Evolutionary conservation across 106 monocot species (phyloP), one percentile per base, ranked within the genome.

Genomic region (Apostasia ramifera): DNA sequence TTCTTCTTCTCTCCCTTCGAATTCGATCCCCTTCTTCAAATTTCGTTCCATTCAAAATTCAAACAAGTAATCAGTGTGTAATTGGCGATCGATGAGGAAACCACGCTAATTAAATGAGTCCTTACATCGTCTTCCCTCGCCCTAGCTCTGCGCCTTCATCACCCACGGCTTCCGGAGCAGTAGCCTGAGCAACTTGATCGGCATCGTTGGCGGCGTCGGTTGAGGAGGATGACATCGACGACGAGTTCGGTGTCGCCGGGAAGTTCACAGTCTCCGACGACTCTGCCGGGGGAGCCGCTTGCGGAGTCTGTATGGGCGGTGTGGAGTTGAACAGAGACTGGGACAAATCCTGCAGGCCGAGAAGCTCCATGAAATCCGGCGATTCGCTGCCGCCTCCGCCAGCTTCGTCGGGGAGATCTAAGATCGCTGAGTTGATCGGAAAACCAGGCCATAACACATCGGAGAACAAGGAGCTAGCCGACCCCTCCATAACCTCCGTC

Each of bases 321-420:
- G 53, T 64, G 9, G 48, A 26, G 10, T 79, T 66, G 63, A 61
- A 57, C 1, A 82, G 14, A 6, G 72, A 70, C 61, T 40, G 43
- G 39, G 68, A 43, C 15, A 68, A 55, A 42, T 80, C 76, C 40
- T 71, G 73, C 1, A 72, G 51, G 1, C 72, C 78, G 9, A 89
- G 77, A 8, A 89, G 77, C 15, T 83, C 87, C 12, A 88, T 71
- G 68, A 88, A 88, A 41, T 81, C 59, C 38, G 69, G 37, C 1
- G 81, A 67, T 54, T 68, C 68, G 41, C 66, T 41, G 14, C 45
- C 75, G 42, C 44, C 6, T 3, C 40, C 62, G 12, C 15, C 11
- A 44, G 44, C 44, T 3, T 12, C 12, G 62, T 50, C 50, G 4
- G 4, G 50, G 10, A 42, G 8, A 38, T 78, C 77, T 56, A 75